These are phyloP conservation scores for Pleurotus cornucopiae DNA, from an alignment of 768 basidiomycete species.

Conservation along the genomic window DNA sequence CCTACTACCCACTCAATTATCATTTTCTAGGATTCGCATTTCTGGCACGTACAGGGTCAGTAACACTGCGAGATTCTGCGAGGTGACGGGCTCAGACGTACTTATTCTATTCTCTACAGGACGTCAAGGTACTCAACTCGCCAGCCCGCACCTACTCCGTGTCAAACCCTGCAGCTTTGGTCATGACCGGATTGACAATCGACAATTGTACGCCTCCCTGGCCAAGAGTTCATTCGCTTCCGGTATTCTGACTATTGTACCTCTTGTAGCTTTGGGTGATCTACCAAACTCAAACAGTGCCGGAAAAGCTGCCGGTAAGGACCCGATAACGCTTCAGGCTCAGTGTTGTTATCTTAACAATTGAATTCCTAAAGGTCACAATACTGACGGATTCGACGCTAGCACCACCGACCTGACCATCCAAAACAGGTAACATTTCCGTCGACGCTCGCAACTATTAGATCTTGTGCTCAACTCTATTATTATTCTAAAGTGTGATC, in stretches of 20 bases:
- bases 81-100: conserved; percentile 7
- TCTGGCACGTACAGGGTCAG: conserved; percentile 31
- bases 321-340: too few relatives aligned
- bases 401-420: conserved; percentile 33
- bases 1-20: background rate
- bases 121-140: conserved; percentile 37
- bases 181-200: conserved; percentile 43
- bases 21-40: conserved; percentile 27
- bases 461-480: background rate
- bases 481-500: conserved; percentile 1
- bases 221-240: too few relatives aligned
- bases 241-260: background rate
- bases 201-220: conserved; percentile 46
- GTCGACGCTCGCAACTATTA: too few relatives aligned
- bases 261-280: conserved; percentile 44
- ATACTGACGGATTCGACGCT: conserved; percentile 50
- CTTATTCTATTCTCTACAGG: conserved; percentile 24
- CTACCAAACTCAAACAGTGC: conserved; percentile 46
- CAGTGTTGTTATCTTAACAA: background rate
- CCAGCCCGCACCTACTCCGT: conserved; percentile 34
- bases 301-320: conserved; percentile 36
- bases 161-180: conserved; percentile 32
- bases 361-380: conserved; percentile 26
- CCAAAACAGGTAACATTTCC: conserved; percentile 29
- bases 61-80: background rate